Conservation (phyloP, 2,329 filamentous ascomycete genomes). For the Beauveria varroae region DNA sequence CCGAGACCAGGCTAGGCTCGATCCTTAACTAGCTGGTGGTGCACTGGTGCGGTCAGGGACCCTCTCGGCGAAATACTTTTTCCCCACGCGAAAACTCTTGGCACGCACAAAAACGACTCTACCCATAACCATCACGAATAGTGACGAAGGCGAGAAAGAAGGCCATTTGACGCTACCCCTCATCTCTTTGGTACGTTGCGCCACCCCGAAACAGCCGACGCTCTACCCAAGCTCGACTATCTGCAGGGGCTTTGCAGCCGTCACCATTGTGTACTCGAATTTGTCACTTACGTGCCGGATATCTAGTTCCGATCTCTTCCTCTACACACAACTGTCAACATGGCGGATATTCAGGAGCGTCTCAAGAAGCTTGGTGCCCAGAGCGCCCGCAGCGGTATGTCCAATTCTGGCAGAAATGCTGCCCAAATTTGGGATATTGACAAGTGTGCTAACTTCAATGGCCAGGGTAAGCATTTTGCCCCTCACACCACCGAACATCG, state of each 20-base stretch:
- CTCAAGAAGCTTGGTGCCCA: conserved; percentile 49
- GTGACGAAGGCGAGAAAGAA: conserved; percentile 12
- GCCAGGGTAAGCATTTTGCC: conserved; percentile 30
- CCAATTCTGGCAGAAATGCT: conserved; percentile 8
- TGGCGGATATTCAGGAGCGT: conserved; percentile 51
- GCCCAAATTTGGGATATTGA: conserved; percentile 13
- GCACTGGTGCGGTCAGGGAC: conserved; percentile 6
- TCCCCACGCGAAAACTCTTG: conserved; percentile 36
- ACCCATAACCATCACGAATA: conserved; percentile 13
- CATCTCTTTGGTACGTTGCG: conserved; percentile 26
- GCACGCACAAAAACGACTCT: conserved; percentile 35
- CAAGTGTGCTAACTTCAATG: conserved; percentile 14
- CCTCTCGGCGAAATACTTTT: conserved; percentile 25
- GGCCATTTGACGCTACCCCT: conserved; percentile 19
- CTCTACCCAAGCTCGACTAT: conserved; percentile 11
- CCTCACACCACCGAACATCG: conserved; percentile 2
- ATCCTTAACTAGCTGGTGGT: not conserved
- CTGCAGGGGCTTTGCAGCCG: not conserved
- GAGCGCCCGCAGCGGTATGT: conserved; percentile 60
- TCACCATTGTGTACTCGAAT: not conserved
- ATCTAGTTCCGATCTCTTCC: conserved; percentile 21
- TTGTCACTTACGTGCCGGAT: conserved; percentile 15
- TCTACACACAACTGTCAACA: conserved; percentile 29
- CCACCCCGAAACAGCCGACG: conserved; percentile 10
- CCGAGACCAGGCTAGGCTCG: not conserved